These are phyloP conservation scores for Nectriaceae sp. DNA, from an alignment of 2,329 filamentous ascomycete species.

Conservation along the genomic window DNA sequence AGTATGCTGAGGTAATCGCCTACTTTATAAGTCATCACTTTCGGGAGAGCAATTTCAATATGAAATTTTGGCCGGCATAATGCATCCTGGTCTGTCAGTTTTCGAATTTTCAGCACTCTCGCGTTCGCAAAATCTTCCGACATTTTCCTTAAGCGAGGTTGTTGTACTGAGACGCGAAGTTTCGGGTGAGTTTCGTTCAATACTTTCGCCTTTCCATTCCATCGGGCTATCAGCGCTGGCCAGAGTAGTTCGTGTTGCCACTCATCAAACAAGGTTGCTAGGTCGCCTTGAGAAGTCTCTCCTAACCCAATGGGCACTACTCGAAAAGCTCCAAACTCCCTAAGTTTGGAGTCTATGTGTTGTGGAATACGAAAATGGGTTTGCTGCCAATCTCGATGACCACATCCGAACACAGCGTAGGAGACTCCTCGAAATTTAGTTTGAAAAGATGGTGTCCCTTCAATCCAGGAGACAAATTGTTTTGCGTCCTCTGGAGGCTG, in stretches of 20 bases:
- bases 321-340: constrained; percentile 23
- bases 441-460: constrained; percentile 47
- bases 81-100: constrained; percentile 49
- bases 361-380: constrained; percentile 67
- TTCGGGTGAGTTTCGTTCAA: no score
- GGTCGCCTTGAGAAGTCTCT: constrained; percentile 59
- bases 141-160: constrained; percentile 54
- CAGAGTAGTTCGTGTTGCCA: constrained; percentile 59
- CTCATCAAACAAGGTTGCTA: constrained; percentile 62
- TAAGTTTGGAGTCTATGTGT: constrained; percentile 53
- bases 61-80: constrained; percentile 59
- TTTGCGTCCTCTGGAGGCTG: constrained; percentile 69
- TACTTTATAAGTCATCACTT: constrained; percentile 60
- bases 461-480: constrained; percentile 66
- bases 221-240: constrained; percentile 44
- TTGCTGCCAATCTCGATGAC: constrained; percentile 51
- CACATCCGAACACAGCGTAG: constrained; percentile 71
- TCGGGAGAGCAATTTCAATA: constrained; percentile 65
- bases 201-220: constrained; percentile 48
- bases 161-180: no score
- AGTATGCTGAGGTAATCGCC: constrained; percentile 73
- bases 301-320: constrained; percentile 48
- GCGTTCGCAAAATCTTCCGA: constrained; percentile 62
- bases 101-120: constrained; percentile 52
- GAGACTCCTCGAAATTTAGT: constrained; percentile 50